Percentiles rank a stretch among this genome's conserved stretches.
Evolutionary conservation across 805 yeast species (phyloP).

Genomic region (Schwanniomyces occidentalis): DNA sequence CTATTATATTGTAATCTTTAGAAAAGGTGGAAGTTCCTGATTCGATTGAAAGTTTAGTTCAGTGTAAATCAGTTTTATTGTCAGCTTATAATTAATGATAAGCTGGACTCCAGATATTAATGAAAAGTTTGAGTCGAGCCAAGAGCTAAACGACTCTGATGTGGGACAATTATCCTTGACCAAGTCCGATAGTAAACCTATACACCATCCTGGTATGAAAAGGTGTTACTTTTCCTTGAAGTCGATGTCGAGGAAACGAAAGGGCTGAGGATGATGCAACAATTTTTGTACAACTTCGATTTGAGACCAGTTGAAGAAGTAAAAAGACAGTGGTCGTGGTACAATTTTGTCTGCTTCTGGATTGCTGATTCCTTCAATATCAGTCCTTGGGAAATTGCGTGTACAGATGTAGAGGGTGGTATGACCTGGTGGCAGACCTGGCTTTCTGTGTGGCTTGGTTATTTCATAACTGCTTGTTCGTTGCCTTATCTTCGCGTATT

Average conservation of each 20-base stretch:
- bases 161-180: not conserved
- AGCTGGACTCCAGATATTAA: not conserved
- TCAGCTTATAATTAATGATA: not conserved
- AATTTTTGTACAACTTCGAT: slow-evolving; percentile 5
- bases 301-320: slow-evolving; percentile 5
- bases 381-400: slow-evolving; percentile 5
- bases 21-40: not conserved
- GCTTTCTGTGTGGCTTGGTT: slow-evolving; percentile 6
- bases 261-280: slow-evolving; percentile 1
- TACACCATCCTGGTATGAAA: slow-evolving; percentile 1
- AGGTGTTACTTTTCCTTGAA: not conserved
- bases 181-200: not conserved
- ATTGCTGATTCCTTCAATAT: slow-evolving; percentile 5
- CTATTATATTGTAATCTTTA: no score
- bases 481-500: slow-evolving; percentile 10
- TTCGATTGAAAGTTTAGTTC: not conserved
- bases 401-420: slow-evolving; percentile 4
- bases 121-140: not conserved
- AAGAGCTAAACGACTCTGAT: not conserved
- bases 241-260: slow-evolving; percentile 4
- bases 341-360: slow-evolving; percentile 5
- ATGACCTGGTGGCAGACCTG: slow-evolving; percentile 7
- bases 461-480: slow-evolving; percentile 4
- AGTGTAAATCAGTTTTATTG: no score
- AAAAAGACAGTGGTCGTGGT: slow-evolving; percentile 4